Evolutionary conservation across 176 grass and related monocot species (phyloP).

Genomic region (Raddia distichophylla): DNA sequence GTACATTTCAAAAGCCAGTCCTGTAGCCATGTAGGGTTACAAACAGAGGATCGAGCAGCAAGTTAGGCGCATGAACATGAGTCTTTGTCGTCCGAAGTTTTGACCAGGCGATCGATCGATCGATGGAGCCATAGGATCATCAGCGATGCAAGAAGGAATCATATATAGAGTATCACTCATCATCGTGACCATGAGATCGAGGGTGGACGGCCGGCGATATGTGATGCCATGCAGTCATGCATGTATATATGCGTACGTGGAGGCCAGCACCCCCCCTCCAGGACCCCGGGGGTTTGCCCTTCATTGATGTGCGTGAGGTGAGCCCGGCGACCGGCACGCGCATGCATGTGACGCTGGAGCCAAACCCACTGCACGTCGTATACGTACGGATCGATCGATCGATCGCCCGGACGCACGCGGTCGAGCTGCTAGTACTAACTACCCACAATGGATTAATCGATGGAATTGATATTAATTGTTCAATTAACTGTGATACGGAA

Average conservation of each 20-base stretch:
- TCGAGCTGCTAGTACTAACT: no score
- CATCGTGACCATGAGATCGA: no score
- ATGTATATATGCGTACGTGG: neutral
- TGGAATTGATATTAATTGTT: no score
- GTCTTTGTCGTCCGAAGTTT: neutral
- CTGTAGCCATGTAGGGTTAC: neutral
- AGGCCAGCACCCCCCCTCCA: no score
- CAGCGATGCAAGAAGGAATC: neutral
- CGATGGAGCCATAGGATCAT: neutral
- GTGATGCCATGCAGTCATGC: neutral
- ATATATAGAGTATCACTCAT: no score
- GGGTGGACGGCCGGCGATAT: neutral
- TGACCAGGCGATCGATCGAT: neutral
- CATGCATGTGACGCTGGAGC: neutral
- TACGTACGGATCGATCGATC: neutral
- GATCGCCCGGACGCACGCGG: no score
- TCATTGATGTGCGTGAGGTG: neutral
- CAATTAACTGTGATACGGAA: no score
- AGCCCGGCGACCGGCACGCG: neutral
- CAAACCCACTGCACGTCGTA: neutral
- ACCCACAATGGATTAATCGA: no score
- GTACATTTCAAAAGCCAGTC: neutral
- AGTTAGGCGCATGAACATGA: slow-evolving; percentile 25
- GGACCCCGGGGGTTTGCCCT: no score
- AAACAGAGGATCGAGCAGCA: neutral